A percentile compares a stretch with the other conserved stretches of the same genome.
phyloP scores from a whole-genome alignment of 2,329 filamentous ascomycete species.

The Ceratocystis eucalypticola region DNA sequence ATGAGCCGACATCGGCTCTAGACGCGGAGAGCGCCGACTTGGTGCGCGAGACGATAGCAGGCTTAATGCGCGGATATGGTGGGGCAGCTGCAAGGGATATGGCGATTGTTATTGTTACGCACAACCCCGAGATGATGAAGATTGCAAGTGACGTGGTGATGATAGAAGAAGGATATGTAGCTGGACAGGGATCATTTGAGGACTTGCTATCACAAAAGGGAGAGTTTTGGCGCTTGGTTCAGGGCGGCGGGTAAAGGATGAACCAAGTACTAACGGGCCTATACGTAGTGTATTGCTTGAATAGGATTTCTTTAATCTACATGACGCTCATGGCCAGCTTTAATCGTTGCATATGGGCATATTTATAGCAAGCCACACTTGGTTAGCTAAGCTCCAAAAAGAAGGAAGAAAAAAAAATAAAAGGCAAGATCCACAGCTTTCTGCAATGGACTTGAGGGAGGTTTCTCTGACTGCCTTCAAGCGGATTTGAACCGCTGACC shows the following conservation, averaged over 20 bases:
- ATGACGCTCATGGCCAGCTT: too few relatives aligned
- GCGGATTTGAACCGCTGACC: constrained; percentile 14
- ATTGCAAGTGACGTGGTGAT: constrained; percentile 62
- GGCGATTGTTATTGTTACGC: constrained; percentile 56
- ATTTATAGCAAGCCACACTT: too few relatives aligned
- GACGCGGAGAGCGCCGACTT: constrained; percentile 54
- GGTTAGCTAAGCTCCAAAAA: background rate
- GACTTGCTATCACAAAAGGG: constrained; percentile 38
- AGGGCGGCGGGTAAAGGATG: background rate
- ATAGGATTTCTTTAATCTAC: too few relatives aligned
- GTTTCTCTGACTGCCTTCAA: background rate
- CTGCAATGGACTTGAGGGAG: background rate
- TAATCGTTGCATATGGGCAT: too few relatives aligned
- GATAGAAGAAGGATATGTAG: constrained; percentile 51
- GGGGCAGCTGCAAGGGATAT: constrained; percentile 36
- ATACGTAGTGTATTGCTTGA: background rate
- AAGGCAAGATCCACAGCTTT: background rate
- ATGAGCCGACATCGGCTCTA: constrained; percentile 75
- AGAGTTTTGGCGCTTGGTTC: constrained; percentile 36
- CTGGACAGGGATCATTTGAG: constrained; percentile 52
- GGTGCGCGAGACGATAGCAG: constrained; percentile 48
- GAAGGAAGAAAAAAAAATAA: background rate
- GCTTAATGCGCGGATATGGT: constrained; percentile 32
- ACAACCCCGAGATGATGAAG: constrained; percentile 74
- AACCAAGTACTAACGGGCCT: background rate